phyloP scores from a whole-genome alignment of 345 rosid species.

The Garcia nutans region DNA sequence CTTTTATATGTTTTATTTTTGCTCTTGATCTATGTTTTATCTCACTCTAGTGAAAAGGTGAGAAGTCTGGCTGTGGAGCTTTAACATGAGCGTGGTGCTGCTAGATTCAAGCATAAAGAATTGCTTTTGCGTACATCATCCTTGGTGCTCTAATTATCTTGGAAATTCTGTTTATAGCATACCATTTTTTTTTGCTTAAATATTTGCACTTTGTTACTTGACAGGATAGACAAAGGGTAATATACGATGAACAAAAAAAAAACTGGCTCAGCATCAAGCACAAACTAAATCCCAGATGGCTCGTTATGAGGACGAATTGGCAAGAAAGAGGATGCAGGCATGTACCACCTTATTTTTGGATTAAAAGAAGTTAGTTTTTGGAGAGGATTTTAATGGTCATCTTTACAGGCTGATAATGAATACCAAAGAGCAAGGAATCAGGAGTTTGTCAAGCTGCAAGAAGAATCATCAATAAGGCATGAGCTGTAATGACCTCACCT shows the following conservation, averaged over 20 bases:
- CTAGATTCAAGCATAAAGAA: background rate
- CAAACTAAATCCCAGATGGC: conserved; percentile 95
- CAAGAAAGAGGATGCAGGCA: conserved; percentile 99
- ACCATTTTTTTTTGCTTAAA: conserved; percentile 7
- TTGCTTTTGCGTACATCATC: conserved; percentile 5
- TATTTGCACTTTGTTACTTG: conserved; percentile 12
- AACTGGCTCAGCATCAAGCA: conserved; percentile 83
- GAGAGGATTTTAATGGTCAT: conserved; percentile 21
- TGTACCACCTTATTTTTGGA: conserved; percentile 16
- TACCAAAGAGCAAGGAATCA: conserved; percentile 85
- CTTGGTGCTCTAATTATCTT: background rate
- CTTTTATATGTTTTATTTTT: no score
- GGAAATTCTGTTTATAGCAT: background rate
- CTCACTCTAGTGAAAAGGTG: background rate
- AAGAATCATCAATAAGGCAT: conserved; percentile 81
- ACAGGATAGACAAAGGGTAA: conserved; percentile 87
- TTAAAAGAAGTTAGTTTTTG: conserved; percentile 15
- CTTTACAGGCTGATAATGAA: conserved; percentile 84
- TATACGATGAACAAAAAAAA: conserved; percentile 90
- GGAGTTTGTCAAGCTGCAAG: conserved; percentile 91
- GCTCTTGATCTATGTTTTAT: no score
- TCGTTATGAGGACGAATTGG: conserved; percentile 87
- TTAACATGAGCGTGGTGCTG: conserved; percentile 2
- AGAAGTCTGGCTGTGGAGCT: background rate
- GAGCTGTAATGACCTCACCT: no score